These are phyloP conservation scores for Entelexis sorbosivorans DNA, from an alignment of 1,139 yeast species.

Conservation along the genomic window DNA sequence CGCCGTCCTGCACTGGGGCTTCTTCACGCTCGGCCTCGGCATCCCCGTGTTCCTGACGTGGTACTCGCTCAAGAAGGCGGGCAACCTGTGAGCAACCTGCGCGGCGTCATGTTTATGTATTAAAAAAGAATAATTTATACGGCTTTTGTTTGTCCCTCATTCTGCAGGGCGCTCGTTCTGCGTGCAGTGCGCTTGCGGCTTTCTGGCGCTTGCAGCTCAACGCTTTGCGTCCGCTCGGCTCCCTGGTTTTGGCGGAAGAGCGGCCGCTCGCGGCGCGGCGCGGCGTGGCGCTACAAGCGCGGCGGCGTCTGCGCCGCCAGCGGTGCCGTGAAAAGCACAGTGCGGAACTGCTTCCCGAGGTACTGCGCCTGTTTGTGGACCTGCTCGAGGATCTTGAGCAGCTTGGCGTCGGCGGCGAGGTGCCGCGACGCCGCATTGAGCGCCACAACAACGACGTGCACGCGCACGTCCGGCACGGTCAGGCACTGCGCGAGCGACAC, in stretches of 20 bases:
- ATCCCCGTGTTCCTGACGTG: constrained; percentile 33
- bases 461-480: not conserved
- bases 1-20: constrained; percentile 68
- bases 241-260: too few relatives aligned
- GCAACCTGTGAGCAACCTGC: constrained; percentile 17
- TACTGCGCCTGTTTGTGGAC: not conserved
- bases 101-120: not conserved
- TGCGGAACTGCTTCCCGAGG: not conserved
- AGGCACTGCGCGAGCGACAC: constrained; percentile 6
- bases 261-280: too few relatives aligned
- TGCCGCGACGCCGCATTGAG: constrained; percentile 1
- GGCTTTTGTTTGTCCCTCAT: too few relatives aligned
- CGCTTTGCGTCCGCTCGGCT: too few relatives aligned
- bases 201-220: too few relatives aligned
- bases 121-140: not conserved
- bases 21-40: constrained; percentile 40
- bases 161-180: too few relatives aligned
- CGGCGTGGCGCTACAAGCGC: not conserved
- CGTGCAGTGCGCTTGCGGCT: too few relatives aligned
- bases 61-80: constrained; percentile 33
- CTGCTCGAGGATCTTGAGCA: not conserved
- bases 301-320: not conserved
- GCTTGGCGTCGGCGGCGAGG: not conserved
- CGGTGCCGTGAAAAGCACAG: not conserved
- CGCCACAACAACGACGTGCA: constrained; percentile 8